Base-by-base conservation (phyloP, 495 filamentous ascomycete genomes). In the Cenococcum geophilum region DNA sequence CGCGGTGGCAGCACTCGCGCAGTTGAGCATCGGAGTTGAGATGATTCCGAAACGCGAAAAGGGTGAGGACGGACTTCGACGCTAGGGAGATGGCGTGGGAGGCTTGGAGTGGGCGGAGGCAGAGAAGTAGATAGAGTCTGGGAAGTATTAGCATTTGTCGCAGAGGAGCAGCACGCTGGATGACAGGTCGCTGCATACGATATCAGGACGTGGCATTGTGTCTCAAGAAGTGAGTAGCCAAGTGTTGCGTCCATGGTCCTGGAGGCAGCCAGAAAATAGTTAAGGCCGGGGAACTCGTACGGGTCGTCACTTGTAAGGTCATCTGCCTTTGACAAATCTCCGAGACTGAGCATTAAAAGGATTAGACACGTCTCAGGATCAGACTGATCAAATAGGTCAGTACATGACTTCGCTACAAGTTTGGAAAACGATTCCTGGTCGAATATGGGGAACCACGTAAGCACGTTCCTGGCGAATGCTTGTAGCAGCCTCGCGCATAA, bases 381-480 rank as follows among this genome's bases (percentile, higher is more conserved):
- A 23, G 1, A 14, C 21, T 16, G 49, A 25, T 34, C 49, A 21
- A 53, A 53, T 1, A 2, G 1, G 8, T 53, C 2, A 53, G 3
- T 53, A 53, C 4, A 16, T 23, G 12, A 16, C 14, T 53, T 10
- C 4, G 49, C 27, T 1, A 12, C 27, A 2, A 3, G 14, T 53
- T 53, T 34, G 49, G 27, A 23, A 53, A 23, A 53, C 4, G 49
- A 1, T 25, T 53, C 49, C 21, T 14, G 49, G 21, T 53, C 49
- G 14, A 53, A 53, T 53, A 53, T 12, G n/a, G 49, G 49, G 27
- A 53, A 53, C 49, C 49, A 53, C 49, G 49, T 4, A 53, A 53
- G 49, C 4, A 21, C 14, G 14, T 3, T 25, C 4, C n/a, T 53
- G 2, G 49, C 49, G 14, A 53, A 53, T 6, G 49, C 3, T 34